phyloP scores from a whole-genome alignment of 2,329 filamentous ascomycete species.

The Chrysoporthe puriensis region DNA sequence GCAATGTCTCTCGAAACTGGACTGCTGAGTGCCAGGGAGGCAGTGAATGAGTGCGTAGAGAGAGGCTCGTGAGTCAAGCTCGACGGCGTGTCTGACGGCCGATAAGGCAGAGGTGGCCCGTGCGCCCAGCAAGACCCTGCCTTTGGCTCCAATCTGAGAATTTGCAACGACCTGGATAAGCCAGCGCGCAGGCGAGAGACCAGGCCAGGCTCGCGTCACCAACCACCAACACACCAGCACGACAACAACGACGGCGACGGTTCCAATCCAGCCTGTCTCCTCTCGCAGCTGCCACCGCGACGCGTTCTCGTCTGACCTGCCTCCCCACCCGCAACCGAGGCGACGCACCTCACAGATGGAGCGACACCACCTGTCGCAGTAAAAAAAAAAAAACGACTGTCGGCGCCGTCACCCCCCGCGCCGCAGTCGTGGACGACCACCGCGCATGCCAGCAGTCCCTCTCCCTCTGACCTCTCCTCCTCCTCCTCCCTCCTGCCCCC shows the following conservation, averaged over 20 bases:
- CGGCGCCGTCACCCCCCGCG: slow-evolving; percentile 19
- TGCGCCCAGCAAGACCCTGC: not conserved
- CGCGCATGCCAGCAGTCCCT: slow-evolving; percentile 20
- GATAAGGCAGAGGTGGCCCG: slow-evolving; percentile 8
- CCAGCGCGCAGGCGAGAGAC: slow-evolving; percentile 14
- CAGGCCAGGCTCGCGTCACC: not conserved
- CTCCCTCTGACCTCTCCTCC: not conserved
- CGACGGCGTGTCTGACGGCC: not conserved
- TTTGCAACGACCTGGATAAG: slow-evolving; percentile 1
- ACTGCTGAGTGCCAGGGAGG: no score
- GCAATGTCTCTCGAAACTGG: no score
- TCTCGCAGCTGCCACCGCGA: not conserved
- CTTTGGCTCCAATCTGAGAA: slow-evolving; percentile 1
- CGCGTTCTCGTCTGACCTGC: not conserved
- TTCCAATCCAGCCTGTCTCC: not conserved
- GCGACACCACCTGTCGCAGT: not conserved
- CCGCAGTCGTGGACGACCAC: slow-evolving; percentile 13
- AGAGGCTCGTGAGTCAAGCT: no score
- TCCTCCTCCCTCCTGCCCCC: not conserved
- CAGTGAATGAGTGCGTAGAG: no score
- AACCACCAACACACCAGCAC: not conserved
- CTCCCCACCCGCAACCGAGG: slow-evolving; percentile 6
- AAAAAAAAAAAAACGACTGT: slow-evolving; percentile 11
- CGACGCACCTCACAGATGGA: slow-evolving; percentile 22
- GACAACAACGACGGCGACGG: not conserved